Evolutionary conservation across 2,329 filamentous ascomycete genomes (phyloP), one percentile per base, ranked within the genome.

Genomic region (Coccinonectria pachysandricola): DNA sequence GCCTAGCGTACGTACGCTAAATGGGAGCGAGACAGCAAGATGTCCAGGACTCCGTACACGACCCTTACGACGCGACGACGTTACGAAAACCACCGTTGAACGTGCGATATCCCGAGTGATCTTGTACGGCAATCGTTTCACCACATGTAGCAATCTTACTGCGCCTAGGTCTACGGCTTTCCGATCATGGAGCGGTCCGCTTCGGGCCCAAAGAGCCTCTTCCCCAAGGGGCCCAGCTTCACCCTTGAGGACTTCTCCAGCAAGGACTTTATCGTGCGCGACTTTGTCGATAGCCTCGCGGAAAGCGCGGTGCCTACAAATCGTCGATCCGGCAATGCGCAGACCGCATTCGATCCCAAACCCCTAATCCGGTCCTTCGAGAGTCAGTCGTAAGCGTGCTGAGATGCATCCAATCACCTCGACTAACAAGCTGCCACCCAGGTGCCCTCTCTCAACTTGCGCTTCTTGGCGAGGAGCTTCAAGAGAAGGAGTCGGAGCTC

Each of bases 291-390:
- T 53, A 75, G 79, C 26, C 75, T 98, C 31, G 91, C 88, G 26
- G 87, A 96, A 37, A 81, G 68, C 42, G 82, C 85, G 12, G 71
- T 85, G 18, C 78, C 83, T n/a, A 65, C 69, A 12, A 82, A 78
- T 48, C 82, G 91, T 28, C 79, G 83, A 33, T 95, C 87, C 9
- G 76, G 72, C 6, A 68, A 71, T 37, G 64, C 62, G 35, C 66
- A 64, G 49, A 66, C 68, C 35, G 59, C 67, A 4, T 98, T 98
- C 59, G 91, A 98, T 48, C 86, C 91, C 1, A 98, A 98, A 58
- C 92, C 91, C 16, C 65, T 98, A 43, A 98, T 98, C 46, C 78
- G 91, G 33, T 87, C 85, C 2, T 98, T 98, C 53, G 91, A 98
- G 50, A 75, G 72, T 76, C 60, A 38, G 59, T 34, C 21, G 13